These are phyloP conservation scores for Mycena galopus DNA, from an alignment of 768 basidiomycete species.

Conservation along the genomic window DNA sequence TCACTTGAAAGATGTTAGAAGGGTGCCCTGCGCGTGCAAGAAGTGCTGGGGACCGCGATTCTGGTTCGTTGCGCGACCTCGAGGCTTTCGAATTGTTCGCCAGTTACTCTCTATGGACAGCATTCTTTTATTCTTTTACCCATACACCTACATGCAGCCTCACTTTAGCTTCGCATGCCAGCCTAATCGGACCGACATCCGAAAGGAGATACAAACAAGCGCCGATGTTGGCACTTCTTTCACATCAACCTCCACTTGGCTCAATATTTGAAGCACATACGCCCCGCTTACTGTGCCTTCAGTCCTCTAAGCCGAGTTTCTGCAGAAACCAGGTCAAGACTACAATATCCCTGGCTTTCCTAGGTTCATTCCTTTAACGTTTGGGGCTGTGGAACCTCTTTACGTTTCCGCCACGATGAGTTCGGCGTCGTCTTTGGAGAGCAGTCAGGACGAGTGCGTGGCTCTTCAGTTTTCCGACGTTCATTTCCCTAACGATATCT, in stretches of 20 bases:
- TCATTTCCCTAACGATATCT: not conserved
- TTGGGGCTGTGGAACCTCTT: not conserved
- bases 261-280: not conserved
- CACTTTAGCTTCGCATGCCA: no score
- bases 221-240: constrained; percentile 21
- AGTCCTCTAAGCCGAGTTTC: not conserved
- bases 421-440: constrained; percentile 26
- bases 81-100: no score
- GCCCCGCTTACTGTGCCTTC: not conserved
- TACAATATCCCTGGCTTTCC: not conserved
- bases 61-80: no score
- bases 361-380: not conserved
- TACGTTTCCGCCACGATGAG: not conserved
- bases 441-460: constrained; percentile 34
- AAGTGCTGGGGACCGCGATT: no score
- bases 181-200: not conserved
- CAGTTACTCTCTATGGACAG: no score
- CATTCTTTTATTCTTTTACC: no score
- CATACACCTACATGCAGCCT: no score
- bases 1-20: no score
- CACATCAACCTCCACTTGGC: constrained; percentile 15
- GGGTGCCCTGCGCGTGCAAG: no score
- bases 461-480: not conserved
- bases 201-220: constrained; percentile 1
- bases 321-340: not conserved